Evolutionary conservation across 116 monocot genomes (phyloP), one percentile per base, ranked within the genome.

Genomic region (Phalaenopsis hybrid): DNA sequence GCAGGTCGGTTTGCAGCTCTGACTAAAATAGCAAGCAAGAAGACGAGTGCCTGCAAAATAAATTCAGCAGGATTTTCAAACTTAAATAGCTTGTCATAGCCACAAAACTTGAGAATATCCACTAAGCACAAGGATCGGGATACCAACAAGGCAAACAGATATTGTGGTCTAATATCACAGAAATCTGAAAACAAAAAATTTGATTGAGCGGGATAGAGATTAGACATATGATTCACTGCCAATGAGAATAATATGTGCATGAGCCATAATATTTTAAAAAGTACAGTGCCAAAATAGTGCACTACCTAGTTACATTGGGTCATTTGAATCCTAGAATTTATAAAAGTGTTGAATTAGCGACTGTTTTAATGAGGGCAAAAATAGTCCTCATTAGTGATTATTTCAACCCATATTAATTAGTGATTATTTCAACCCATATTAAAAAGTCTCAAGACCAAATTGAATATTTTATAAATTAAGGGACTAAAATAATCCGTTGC

Each of bases 11-110:
- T 88, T 65, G 44, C 84, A 28, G 80, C 80, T 78, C 81, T 83
- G 45, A 90, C 88, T 57, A 84, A 82, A 74, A 88, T 33, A 82
- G 90, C 88, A 74, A 90, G 78, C 84, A 88, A 74, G 84, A 90
- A 90, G 5, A 80, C 57, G 74, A 88, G 33, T 51, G 86, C 90
- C 90, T 90, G 84, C 82, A 82, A 59, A 34, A 37, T 3, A 25
- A 72, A 72, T 34, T 5, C 72, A 72, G 37, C 37, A 72, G 34
- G 21, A 37, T 5, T 72, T 72, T 72, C 72, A 72, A 13, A 72
- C 9, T 34, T 31, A 41, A 63, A 31, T 37, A 31, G 37, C 31
- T 72, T 72, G 25, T 8, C 37, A 37, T 72, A 16, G 37, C 72
- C 10, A 72, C 72, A 37, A 72, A 72, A 25, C 72, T 72, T 13